A percentile compares a stretch with the other conserved stretches of the same genome.
Conservation (phyloP, 2,329 filamentous ascomycete genomes). For the Paraphaeosphaeria sporulosa region DNA sequence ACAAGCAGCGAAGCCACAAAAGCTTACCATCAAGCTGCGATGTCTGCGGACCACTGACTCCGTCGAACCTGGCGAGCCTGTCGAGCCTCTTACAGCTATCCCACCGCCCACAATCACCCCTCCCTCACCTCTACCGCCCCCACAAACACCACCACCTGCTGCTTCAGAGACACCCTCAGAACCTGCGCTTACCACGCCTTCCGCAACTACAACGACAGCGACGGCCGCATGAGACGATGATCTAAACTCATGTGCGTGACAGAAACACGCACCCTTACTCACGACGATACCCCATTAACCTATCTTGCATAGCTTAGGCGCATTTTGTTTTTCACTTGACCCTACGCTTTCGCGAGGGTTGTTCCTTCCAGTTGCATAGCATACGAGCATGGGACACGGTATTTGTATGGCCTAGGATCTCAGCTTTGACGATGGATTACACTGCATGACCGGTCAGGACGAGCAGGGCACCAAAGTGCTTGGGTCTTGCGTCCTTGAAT, state of each 20-base stretch:
- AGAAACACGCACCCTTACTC: slow-evolving; percentile 5
- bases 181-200: neutral
- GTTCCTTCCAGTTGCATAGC: slow-evolving; percentile 37
- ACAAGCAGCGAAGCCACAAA: slow-evolving; percentile 30
- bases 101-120: slow-evolving; percentile 8
- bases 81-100: slow-evolving; percentile 27
- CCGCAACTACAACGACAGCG: slow-evolving; percentile 6
- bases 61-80: slow-evolving; percentile 25
- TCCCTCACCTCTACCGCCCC: slow-evolving; percentile 3
- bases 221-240: slow-evolving; percentile 12
- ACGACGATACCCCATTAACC: slow-evolving; percentile 24
- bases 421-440: slow-evolving; percentile 13
- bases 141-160: neutral
- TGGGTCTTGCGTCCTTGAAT: slow-evolving; percentile 36
- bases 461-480: slow-evolving; percentile 48
- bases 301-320: slow-evolving; percentile 39
- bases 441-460: slow-evolving; percentile 27
- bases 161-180: neutral
- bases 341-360: slow-evolving; percentile 7
- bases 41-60: slow-evolving; percentile 38
- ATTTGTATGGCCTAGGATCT: slow-evolving; percentile 29
- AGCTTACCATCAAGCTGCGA: slow-evolving; percentile 44
- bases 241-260: neutral
- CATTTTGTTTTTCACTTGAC: slow-evolving; percentile 25
- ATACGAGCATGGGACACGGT: slow-evolving; percentile 37